Evolutionary conservation across 345 rosid species (phyloP).

Genomic region (Nasturtium officinale): DNA sequence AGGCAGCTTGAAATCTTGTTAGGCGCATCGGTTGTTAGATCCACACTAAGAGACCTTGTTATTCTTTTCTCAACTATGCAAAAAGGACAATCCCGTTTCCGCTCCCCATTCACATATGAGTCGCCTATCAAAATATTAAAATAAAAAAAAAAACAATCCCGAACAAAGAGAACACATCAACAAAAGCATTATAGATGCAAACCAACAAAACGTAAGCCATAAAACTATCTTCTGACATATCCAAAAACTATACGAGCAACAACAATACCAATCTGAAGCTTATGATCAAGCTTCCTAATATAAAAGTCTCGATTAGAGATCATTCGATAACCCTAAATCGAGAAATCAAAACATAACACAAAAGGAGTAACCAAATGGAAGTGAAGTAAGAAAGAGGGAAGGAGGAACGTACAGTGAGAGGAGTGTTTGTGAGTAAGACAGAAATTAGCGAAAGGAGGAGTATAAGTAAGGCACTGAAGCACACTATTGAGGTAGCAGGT

Average conservation of each 20-base stretch:
- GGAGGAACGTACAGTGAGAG: constrained; percentile 57
- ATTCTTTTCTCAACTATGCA: constrained; percentile 84
- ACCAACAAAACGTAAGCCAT: not conserved
- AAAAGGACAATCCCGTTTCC: constrained; percentile 85
- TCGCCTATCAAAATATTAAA: constrained; percentile 53
- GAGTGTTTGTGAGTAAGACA: constrained; percentile 85
- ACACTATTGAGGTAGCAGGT: constrained; percentile 96
- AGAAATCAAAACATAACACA: not conserved
- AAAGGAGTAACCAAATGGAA: constrained; percentile 1
- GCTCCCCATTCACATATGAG: constrained; percentile 52
- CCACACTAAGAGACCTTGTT: constrained; percentile 69
- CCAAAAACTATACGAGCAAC: not conserved
- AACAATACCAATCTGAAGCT: no score
- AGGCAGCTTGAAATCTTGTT: constrained; percentile 67
- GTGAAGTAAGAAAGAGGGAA: not conserved
- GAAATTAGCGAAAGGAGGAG: constrained; percentile 98
- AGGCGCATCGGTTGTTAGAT: constrained; percentile 66
- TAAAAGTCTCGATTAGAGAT: not conserved
- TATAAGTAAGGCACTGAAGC: constrained; percentile 91
- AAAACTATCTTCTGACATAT: not conserved
- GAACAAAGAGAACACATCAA: constrained; percentile 2
- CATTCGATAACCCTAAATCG: not conserved
- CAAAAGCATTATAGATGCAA: not conserved
- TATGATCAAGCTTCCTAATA: not conserved
- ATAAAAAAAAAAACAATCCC: not conserved